Conservation (phyloP, 2,329 filamentous ascomycete species). For the Fusarium marasasianum region DNA sequence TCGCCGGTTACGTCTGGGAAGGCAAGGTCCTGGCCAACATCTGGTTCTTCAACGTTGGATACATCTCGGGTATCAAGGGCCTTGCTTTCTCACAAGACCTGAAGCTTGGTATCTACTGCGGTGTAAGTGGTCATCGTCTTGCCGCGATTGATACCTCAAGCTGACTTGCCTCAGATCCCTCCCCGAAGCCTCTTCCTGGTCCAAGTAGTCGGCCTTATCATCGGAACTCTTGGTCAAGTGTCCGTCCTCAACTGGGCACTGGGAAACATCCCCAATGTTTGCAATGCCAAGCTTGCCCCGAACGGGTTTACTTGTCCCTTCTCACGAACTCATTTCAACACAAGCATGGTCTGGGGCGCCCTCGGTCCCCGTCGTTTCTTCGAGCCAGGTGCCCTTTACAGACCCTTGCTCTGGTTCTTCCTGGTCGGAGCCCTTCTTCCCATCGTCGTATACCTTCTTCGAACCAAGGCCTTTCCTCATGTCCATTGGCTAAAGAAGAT, state of each 20-base stretch:
- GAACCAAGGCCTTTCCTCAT: constrained; percentile 34
- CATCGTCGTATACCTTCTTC: constrained; percentile 54
- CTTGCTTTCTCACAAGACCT: constrained; percentile 55
- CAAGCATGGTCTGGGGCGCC: constrained; percentile 65
- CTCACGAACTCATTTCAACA: constrained; percentile 57
- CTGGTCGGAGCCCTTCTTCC: constrained; percentile 61
- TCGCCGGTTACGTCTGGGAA: constrained; percentile 57
- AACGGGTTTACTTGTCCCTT: constrained; percentile 57
- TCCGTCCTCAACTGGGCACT: constrained; percentile 50
- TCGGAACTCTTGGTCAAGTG: constrained; percentile 56
- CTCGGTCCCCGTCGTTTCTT: constrained; percentile 67
- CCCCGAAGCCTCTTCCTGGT: constrained; percentile 55
- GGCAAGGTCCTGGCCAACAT: constrained; percentile 54
- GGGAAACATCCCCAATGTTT: constrained; percentile 60
- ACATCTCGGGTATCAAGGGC: constrained; percentile 54
- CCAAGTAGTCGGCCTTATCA: constrained; percentile 55
- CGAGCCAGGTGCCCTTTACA: constrained; percentile 59
- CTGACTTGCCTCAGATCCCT: constrained; percentile 47
- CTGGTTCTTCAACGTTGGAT: constrained; percentile 51
- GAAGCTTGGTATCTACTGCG: constrained; percentile 56
- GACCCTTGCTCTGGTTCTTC: constrained; percentile 62
- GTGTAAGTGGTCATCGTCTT: constrained; percentile 16
- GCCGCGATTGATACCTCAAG: fast-evolving
- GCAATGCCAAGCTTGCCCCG: constrained; percentile 51
- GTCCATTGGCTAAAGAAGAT: constrained; percentile 42